phyloP scores from a whole-genome alignment of 169 alveolate species.

The Cryptosporidium sp. region DNA sequence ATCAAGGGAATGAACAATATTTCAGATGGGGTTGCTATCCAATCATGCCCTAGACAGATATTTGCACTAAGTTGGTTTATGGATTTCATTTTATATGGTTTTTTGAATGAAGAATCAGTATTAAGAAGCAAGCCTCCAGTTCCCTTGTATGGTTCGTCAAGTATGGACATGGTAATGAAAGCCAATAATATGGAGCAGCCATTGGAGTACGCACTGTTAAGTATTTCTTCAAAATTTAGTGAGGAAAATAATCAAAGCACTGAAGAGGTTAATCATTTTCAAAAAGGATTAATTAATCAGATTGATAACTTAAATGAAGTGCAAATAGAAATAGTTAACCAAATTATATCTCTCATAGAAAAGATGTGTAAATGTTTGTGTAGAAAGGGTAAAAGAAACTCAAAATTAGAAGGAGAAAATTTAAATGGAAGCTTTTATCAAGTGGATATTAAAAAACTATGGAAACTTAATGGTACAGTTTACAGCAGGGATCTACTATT shows the following conservation, averaged over 20 bases:
- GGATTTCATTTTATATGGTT: background rate
- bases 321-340: background rate
- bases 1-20: constrained; percentile 8
- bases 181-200: constrained; percentile 19
- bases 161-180: constrained; percentile 56
- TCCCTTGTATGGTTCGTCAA: constrained; percentile 58
- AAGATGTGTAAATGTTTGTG: background rate
- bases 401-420: background rate
- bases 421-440: background rate
- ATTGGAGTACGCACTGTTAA: constrained; percentile 25
- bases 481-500: constrained; percentile 17
- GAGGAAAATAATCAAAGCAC: background rate
- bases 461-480: constrained; percentile 53
- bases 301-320: background rate
- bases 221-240: background rate
- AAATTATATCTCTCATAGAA: constrained; percentile 1
- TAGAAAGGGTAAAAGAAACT: background rate
- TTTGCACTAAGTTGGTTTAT: constrained; percentile 62
- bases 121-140: constrained; percentile 15
- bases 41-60: constrained; percentile 56
- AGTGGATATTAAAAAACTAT: constrained; percentile 7
- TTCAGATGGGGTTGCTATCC: constrained; percentile 28
- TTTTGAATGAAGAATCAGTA: background rate
- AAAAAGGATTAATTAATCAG: background rate
- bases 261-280: background rate